Base-by-base conservation (phyloP, 108 stramenopile genomes). In the Epithemia pelagica region DNA sequence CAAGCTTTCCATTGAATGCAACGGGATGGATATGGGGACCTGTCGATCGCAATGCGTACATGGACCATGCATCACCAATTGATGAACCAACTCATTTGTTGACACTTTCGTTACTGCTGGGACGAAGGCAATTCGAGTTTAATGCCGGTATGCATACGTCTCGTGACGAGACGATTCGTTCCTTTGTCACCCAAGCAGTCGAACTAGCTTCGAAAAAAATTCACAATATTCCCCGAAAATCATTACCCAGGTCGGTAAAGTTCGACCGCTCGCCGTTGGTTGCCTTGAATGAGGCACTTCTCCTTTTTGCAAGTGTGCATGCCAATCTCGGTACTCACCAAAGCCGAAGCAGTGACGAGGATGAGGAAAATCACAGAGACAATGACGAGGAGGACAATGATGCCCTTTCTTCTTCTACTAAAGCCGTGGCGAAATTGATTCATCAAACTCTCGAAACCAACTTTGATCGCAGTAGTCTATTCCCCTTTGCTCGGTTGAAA, bases 1-100 rank as follows among this genome's bases (percentile, higher is more conserved):
- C 75, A 23, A 33, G 22, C 10, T 69, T 70, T 51, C 80, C 80
- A 58, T 32, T 81, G 58, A 72, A 81, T 73, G 65, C 67, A 25
- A 55, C 69, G 18, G 51, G 58, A 7, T 66, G 69, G 1, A 19
- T 76, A 5, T 71, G 72, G 54, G 80, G 80, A 7, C 69, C 73
- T 25, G 59, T 70, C 2, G 80, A 81, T 46, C 37, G 37, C 15
- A 46, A 46, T 15, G 37, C 37, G 37, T 46, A 46, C 37, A 46
- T 46, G 37, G 37, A 46, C 15, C 37, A 46, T 15, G 5, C 37
- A 46, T 46, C 37, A 5, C 10, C 15, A 5, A 15, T 46, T 5
- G 37, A 46, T 46, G 37, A 46, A 5, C 10, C 37, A 15, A 10
- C 15, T 5, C 5, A 15, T 10, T 10, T 10, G 5, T 46, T 5